Evolutionary conservation across 768 basidiomycete genomes (phyloP).

Genomic region (Tulasnella calospora): DNA sequence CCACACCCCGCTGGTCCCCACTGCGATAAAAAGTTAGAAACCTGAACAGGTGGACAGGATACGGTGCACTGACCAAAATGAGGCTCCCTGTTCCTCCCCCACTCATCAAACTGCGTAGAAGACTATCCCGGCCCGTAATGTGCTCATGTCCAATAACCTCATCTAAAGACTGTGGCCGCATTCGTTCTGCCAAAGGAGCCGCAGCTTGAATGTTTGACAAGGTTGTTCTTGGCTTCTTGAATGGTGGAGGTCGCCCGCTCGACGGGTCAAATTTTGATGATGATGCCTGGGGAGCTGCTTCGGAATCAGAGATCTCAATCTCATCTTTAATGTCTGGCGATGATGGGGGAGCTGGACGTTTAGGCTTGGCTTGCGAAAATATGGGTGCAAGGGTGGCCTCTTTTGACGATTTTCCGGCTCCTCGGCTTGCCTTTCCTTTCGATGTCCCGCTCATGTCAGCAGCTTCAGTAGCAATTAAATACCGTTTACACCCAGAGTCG

Average conservation of each 20-base stretch:
- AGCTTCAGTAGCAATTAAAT: slow-evolving; percentile 23
- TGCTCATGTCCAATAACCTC: slow-evolving; percentile 72
- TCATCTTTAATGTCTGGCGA: slow-evolving; percentile 25
- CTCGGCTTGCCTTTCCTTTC: not conserved
- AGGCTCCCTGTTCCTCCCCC: slow-evolving; percentile 53
- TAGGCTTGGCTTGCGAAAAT: slow-evolving; percentile 35
- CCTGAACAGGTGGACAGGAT: slow-evolving; percentile 21
- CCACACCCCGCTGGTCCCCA: slow-evolving; percentile 66
- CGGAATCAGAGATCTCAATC: slow-evolving; percentile 11
- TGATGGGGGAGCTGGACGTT: slow-evolving; percentile 30
- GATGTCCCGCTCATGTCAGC: not conserved
- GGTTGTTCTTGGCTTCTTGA: slow-evolving; percentile 30
- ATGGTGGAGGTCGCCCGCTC: slow-evolving; percentile 7
- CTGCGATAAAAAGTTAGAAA: slow-evolving; percentile 28
- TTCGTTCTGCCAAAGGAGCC: slow-evolving; percentile 63
- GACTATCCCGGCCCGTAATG: slow-evolving; percentile 52
- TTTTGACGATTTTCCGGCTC: slow-evolving; percentile 25
- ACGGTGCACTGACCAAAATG: slow-evolving; percentile 40
- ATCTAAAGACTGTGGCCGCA: slow-evolving; percentile 58
- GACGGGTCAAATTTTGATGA: slow-evolving; percentile 24
- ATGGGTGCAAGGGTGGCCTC: slow-evolving; percentile 40
- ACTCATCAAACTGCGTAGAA: slow-evolving; percentile 52
- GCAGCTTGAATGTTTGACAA: slow-evolving; percentile 36
- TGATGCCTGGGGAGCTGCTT: slow-evolving; percentile 17
- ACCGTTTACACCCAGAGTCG: slow-evolving; percentile 44